Evolutionary conservation across 768 basidiomycete species (phyloP).

Genomic region (Mycena haematopus): DNA sequence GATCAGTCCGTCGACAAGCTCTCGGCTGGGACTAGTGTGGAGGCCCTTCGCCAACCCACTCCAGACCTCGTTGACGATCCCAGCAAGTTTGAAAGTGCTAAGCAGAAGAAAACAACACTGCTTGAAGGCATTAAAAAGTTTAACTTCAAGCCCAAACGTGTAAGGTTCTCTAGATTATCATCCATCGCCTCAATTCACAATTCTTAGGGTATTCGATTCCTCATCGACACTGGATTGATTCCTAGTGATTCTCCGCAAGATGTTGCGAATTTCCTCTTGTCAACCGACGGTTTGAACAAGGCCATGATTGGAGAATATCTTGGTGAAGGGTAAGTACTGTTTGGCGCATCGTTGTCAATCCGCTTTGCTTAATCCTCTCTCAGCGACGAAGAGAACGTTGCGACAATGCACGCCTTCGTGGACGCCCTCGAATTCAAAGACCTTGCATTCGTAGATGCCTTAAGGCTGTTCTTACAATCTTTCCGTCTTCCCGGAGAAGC

Average conservation of each 20-base stretch:
- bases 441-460: conserved; percentile 84
- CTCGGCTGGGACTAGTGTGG: conserved; percentile 54
- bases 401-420: conserved; percentile 97
- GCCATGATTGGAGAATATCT: conserved; percentile 97
- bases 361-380: conserved; percentile 10
- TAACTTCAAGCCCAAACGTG: conserved; percentile 98
- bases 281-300: conserved; percentile 93
- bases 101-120: conserved; percentile 94
- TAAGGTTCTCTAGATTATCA: conserved; percentile 42
- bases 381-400: conserved; percentile 89
- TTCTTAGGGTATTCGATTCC: conserved; percentile 83
- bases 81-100: conserved; percentile 90
- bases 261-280: conserved; percentile 84
- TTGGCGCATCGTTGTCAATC: neutral
- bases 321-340: conserved; percentile 87
- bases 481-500: conserved; percentile 97
- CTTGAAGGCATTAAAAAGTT: conserved; percentile 97
- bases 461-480: conserved; percentile 89
- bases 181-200: conserved; percentile 3
- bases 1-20: conserved; percentile 65
- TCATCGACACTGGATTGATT: conserved; percentile 90
- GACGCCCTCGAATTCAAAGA: conserved; percentile 89
- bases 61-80: conserved; percentile 92
- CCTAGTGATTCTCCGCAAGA: conserved; percentile 71
- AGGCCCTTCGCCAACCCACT: conserved; percentile 68